Conservation (phyloP, 345 rosid species). For the Arabidopsis arenosa region DNA sequence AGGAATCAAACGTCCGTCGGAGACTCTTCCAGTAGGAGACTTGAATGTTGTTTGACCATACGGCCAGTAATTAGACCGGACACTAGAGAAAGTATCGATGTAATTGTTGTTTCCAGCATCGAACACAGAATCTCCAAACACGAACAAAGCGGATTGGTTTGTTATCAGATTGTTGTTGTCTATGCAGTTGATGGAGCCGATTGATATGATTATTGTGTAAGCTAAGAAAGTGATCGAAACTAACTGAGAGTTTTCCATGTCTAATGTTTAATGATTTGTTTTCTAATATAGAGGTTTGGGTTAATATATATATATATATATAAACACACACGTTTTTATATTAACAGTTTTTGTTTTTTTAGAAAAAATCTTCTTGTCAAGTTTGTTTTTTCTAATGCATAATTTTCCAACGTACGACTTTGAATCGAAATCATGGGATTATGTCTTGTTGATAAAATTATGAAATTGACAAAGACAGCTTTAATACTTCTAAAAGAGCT, state of each 20-base stretch:
- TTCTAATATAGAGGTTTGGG: not conserved
- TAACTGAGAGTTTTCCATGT: not conserved
- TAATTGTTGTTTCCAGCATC: conserved; percentile 14
- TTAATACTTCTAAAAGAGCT: no score
- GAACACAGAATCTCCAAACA: conserved; percentile 17
- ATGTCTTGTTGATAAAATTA: not conserved
- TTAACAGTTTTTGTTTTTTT: not conserved
- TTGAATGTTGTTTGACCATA: conserved; percentile 12
- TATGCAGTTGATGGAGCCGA: not conserved
- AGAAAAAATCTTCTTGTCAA: not conserved
- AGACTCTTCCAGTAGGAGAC: conserved; percentile 9
- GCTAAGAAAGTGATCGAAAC: not conserved
- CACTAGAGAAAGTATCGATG: conserved; percentile 8
- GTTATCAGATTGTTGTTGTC: not conserved
- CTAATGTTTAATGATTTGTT: not conserved
- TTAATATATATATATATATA: no score
- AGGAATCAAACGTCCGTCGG: conserved; percentile 9
- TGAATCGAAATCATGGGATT: not conserved
- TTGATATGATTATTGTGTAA: conserved; percentile 2
- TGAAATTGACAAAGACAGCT: not conserved
- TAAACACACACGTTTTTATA: not conserved
- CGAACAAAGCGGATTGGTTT: conserved; percentile 6
- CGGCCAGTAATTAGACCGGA: conserved; percentile 14
- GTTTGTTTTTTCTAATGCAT: not conserved
- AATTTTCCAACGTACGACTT: conserved; percentile 4